Evolutionary conservation across 768 basidiomycete species (phyloP), one percentile per base, ranked within the genome.

Genomic region (Tulasnella sp.): DNA sequence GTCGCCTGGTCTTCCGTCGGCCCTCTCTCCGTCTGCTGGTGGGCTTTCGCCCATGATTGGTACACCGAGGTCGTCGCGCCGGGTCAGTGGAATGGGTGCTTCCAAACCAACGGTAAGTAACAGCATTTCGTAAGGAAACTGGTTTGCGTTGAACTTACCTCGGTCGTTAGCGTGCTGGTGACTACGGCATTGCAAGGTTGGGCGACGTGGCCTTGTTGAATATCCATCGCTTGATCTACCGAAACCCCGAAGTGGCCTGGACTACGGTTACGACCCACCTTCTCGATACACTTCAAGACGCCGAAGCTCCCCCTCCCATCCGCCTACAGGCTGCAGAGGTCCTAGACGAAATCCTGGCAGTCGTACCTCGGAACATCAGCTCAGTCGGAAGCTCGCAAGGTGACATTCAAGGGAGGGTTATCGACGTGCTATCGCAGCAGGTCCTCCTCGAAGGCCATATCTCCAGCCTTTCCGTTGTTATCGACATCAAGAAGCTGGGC

Each of bases 131-230:
- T 58, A 58, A 76, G 0, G 40, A 42, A 12, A 68, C 73, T 44
- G 42, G 62, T 68, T n/a, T 44, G 21, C 42, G 79, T 46, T 52
- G 9, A 31, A 80, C 75, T 38, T 44, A 79, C 77, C 44, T 71
- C 24, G 39, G 40, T n/a, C 81, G 73, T 34, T 80, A 96, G 94
- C 89, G 93, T n/a, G 89, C 93, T 0, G 94, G 94, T 0, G 97
- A 99, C 81, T 99, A 98, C 86, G 94, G 95, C n/a, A 92, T 98
- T 79, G 90, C 90, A 80, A 95, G 94, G 83, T 86, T 98, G 34
- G 93, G 95, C 12, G 89, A 90, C 0, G 92, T 97, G 14, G 89
- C 92, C 0, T 87, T 91, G 82, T 88, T 94, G 76, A 99, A 98
- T 83, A 92, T 98, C 36, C 91, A 94, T 83, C 91, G 97, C 4